Evolutionary conservation across 2,329 filamentous ascomycete genomes (phyloP), one percentile per base, ranked within the genome.

Genomic region (Diaporthe vaccinii): DNA sequence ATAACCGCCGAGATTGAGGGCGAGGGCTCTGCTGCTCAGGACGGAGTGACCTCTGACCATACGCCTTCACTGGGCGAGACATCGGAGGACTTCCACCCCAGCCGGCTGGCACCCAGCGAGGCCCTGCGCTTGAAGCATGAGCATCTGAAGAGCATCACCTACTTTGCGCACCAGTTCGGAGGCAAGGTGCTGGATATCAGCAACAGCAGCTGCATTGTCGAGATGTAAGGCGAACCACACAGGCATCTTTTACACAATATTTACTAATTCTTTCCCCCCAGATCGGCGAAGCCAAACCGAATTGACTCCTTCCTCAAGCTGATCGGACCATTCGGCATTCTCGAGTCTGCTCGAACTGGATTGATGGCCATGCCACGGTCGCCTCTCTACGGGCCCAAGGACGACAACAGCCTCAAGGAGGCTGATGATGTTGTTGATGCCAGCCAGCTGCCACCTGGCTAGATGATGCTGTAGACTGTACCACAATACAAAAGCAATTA

Each of bases 251-350:
- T 9, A 17, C 15, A 10, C 25, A 44, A 53, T 9, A 15, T 17
- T 17, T 77, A 73, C 80, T 83, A 53, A 84, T 78, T 72, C 46
- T 46, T 41, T 6, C 20, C 9, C 25, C 75, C 69, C 79, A 95
- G 93, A 10, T 98, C 95, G 72, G 97, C 97, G 76, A 99, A 99
- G 86, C 96, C 95, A 49, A 91, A 89, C 77, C 93, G 97, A 85
- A 98, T 99, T 82, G 95, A 99, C 86, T 98, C 95, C 2, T 99
- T 98, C 89, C 93, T 99, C 86, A 99, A 98, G 87, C 90, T 99
- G 77, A 93, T 99, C 82, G 90, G 92, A 74, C 96, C 96, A 17
- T 99, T 98, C 83, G 97, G 97, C 82, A 98, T 99, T 80, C 90
- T 99, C 70, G 97, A 99, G 87, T 98, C 96, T 69, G 95, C 96